These are phyloP conservation scores for Colletotrichum chrysophilum DNA, from an alignment of 2,329 filamentous ascomycete species.

Conservation along the genomic window DNA sequence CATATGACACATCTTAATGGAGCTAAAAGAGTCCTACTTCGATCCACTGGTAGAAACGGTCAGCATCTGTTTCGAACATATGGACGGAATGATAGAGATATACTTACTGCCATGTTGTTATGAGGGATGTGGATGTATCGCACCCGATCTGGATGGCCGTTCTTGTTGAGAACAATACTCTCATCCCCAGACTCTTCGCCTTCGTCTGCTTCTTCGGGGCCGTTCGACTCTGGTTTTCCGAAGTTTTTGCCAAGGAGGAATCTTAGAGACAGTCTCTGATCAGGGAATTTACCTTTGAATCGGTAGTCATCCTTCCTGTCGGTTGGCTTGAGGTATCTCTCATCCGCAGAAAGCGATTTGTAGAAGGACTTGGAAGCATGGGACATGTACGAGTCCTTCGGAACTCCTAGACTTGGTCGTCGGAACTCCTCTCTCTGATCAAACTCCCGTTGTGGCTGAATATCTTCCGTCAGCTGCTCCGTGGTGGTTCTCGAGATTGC, in stretches of 20 bases:
- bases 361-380: neutral
- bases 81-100: no score
- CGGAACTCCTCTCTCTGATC: no score
- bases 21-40: neutral
- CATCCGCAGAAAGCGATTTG: neutral
- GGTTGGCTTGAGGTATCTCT: neutral
- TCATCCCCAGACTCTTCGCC: no score
- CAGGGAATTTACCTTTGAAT: neutral
- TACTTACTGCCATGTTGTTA: constrained; percentile 36
- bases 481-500: no score
- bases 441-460: no score
- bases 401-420: no score
- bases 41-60: neutral
- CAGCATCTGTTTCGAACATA: neutral
- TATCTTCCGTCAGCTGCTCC: no score
- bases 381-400: neutral
- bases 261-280: neutral
- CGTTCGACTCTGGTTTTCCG: no score
- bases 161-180: neutral
- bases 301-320: neutral
- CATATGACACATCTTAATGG: no score
- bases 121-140: constrained; percentile 35
- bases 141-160: neutral
- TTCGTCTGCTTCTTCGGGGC: no score
- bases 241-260: neutral